A percentile compares a stretch with the other conserved stretches of the same genome.
phyloP scores from a whole-genome alignment of 441 rosid species.

The Adansonia rubrostipa region DNA sequence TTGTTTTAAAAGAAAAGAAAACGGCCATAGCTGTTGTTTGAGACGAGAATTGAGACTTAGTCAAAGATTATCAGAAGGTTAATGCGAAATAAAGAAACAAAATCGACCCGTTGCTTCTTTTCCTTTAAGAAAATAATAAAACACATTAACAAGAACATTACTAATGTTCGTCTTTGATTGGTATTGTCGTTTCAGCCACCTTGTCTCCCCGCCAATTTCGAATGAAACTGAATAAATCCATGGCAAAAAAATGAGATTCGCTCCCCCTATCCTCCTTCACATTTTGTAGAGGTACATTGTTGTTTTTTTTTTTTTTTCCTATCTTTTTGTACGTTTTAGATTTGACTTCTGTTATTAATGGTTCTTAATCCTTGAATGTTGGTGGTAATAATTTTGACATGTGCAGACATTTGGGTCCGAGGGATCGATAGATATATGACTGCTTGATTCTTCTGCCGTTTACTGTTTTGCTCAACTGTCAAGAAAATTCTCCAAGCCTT shows the following conservation, averaged over 20 bases:
- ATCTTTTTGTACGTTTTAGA: neutral
- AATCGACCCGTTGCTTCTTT: neutral
- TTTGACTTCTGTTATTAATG: neutral
- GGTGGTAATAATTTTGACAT: neutral
- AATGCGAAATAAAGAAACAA: neutral
- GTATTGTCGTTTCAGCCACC: conserved; percentile 30
- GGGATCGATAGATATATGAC: conserved; percentile 38
- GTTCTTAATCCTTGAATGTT: neutral
- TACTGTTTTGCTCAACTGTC: conserved; percentile 32
- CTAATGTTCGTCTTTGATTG: neutral
- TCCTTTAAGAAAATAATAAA: neutral
- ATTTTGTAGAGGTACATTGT: conserved; percentile 47
- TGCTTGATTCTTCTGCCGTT: conserved; percentile 44
- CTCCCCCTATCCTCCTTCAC: conserved; percentile 26
- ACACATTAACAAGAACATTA: too few species aligned
- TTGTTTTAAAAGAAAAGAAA: neutral
- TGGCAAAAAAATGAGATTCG: conserved; percentile 26
- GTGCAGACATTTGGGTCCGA: conserved; percentile 40
- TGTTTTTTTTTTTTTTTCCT: neutral
- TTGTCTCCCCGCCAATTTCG: conserved; percentile 31
- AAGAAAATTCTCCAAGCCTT: conserved; percentile 18
- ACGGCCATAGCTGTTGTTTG: neutral
- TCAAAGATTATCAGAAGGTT: conserved; percentile 21
- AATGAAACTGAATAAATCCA: conserved; percentile 8
- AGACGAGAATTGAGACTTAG: conserved; percentile 21